Evolutionary conservation across 164 flowering plant species (phyloP), one percentile per base, ranked within the genome.

Genomic region (Vitis riparia): DNA sequence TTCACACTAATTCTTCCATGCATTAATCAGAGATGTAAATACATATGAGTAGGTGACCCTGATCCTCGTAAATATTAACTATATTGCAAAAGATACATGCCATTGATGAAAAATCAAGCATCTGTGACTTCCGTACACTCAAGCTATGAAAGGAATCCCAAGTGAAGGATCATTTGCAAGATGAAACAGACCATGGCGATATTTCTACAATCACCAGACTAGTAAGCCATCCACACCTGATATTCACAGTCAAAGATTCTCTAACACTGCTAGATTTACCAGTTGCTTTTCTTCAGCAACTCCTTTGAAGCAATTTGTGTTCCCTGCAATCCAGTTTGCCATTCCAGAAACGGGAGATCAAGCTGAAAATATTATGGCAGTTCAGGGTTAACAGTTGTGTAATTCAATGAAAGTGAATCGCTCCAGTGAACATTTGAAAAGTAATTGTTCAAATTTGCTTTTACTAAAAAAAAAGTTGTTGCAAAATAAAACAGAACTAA

Each of bases 151-250:
- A 23, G 27, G 27, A 37, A 37, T 37, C 44, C 7, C 44, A 16
- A 56, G 16, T 1, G 5, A 23, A 3, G 44, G 30, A 2, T 59
- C 62, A 23, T 59, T 29, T 9, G 44, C 12, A n/a, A 15, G 64
- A 61, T 32, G 47, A 60, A 37, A 16, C 64, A 11, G 17, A 37
- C 51, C 64, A 23, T 27, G 15, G 19, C 6, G n/a, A 32, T 23
- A 32, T 61, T 32, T 37, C 64, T 37, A 61, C 19, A 32, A 61
- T 32, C 50, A 29, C n/a, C 50, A 61, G 37, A 61, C 63, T 53
- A 53, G 56, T 53, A 13, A 12, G 56, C n/a, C 56, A 53, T 53
- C 56, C n/a, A 13, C n/a, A 53, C 56, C 15, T 53, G 56, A 53
- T n/a, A 11, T n/a, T 53, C 56, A 14, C 6, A 37, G 44, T 37